These are phyloP conservation scores for Candida michaelii DNA, from an alignment of 805 yeast species.

Conservation along the genomic window DNA sequence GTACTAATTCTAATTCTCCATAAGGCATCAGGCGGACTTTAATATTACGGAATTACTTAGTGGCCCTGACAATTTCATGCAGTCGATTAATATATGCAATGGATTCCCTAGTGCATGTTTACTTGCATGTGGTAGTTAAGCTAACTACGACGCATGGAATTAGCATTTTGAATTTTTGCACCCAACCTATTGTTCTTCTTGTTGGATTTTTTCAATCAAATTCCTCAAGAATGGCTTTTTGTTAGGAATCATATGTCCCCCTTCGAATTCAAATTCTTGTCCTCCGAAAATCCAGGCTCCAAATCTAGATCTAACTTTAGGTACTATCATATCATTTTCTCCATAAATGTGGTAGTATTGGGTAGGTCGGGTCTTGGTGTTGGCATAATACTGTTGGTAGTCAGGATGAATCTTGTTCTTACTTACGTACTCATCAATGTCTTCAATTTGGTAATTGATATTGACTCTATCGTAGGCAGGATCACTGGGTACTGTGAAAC, in stretches of 20 bases:
- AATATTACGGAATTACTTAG: too few species aligned
- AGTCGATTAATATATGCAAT: too few species aligned
- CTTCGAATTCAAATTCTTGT: conserved; percentile 28
- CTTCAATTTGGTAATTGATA: conserved; percentile 21
- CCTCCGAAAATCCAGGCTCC: conserved; percentile 22
- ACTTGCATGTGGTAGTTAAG: too few species aligned
- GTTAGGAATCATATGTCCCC: conserved; percentile 39
- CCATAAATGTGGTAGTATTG: conserved; percentile 31
- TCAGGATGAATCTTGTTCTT: conserved; percentile 21
- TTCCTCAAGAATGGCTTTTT: conserved; percentile 19
- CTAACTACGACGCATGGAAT: too few species aligned
- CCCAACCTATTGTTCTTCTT: too few species aligned
- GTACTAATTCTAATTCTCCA: too few species aligned
- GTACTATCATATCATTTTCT: conserved; percentile 31
- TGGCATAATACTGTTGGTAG: conserved; percentile 21
- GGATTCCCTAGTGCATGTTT: too few species aligned
- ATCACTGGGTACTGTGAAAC: conserved; percentile 28
- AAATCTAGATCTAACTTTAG: conserved; percentile 28
- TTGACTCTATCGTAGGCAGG: conserved; percentile 13
- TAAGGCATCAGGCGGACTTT: too few species aligned
- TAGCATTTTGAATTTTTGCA: too few species aligned
- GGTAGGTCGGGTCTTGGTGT: conserved; percentile 17
- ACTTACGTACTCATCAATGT: conserved; percentile 21
- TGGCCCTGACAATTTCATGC: too few species aligned
- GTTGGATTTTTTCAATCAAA: conserved; percentile 9